Percentiles rank a stretch among this genome's conserved stretches.
Evolutionary conservation across 202 grass and related monocot species (phyloP).

Genomic region (Dendrocalamus latiflorus): DNA sequence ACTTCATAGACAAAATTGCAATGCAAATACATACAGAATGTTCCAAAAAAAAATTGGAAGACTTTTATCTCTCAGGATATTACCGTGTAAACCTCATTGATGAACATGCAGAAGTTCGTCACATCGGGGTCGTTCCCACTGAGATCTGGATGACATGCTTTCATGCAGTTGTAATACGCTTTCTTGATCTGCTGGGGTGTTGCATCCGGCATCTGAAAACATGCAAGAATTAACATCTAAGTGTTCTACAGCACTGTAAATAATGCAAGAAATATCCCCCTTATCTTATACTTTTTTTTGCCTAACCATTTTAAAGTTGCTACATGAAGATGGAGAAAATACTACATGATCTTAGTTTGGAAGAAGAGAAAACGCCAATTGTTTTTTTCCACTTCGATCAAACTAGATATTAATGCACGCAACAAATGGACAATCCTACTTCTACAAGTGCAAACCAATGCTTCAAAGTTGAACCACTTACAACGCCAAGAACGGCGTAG

Average conservation of each 20-base stretch:
- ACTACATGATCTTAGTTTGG: background rate
- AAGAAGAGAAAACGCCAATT: background rate
- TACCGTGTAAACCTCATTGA: constrained; percentile 96
- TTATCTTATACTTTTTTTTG: background rate
- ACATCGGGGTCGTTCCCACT: constrained; percentile 85
- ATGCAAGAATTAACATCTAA: background rate
- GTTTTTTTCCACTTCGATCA: background rate
- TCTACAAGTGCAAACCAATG: background rate
- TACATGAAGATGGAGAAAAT: background rate
- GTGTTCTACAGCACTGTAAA: background rate
- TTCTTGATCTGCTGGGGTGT: constrained; percentile 90
- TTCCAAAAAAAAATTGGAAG: background rate
- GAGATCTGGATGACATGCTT: constrained; percentile 87
- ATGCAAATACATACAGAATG: background rate
- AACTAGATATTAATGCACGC: background rate
- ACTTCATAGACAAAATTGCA: background rate
- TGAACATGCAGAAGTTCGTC: constrained; percentile 97
- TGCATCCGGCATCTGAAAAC: constrained; percentile 86
- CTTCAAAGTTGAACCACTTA: constrained; percentile 16
- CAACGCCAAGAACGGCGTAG: constrained; percentile 86
- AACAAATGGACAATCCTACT: background rate
- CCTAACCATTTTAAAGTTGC: background rate
- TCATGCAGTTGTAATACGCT: constrained; percentile 96
- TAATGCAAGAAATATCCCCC: background rate
- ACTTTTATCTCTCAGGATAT: background rate